Base-by-base conservation (phyloP, 176 grass and related monocot genomes). In the Ensete glaucum region DNA sequence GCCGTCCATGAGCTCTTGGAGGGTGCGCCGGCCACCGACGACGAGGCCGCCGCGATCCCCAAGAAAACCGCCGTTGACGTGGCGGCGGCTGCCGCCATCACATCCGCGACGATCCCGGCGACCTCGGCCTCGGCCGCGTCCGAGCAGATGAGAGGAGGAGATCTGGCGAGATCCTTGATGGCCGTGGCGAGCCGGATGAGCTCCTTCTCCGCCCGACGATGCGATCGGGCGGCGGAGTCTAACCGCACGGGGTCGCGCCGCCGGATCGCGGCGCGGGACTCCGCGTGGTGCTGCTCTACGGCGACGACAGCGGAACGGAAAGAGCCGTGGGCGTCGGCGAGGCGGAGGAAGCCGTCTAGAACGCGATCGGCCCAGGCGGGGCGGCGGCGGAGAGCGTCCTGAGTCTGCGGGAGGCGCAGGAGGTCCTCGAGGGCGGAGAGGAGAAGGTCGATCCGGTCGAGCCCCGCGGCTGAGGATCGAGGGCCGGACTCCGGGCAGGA, bases 241-340 rank as follows among this genome's bases (percentile, higher is more conserved):
- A 88, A 76, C 50, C 81, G 53, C 0, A 17, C 15, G 9, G 60
- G 13, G 67, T 90, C 85, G 22, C 64, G 76, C 8, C 91, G 56
- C 0, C 88, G 83, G 73, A 95, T 71, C 65, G 91, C 85, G 12
- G 88, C 49, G 55, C 79, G 83, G 11, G 73, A 62, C 1, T 92
- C 92, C 11, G 84, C 67, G 0, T 67, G 55, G 64, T 75, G 65
- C 60, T 84, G 72, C 13, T 34, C 77, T 64, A 96, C 62, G 2
- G 79, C 85, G 24, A 84, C 11, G 7, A 72, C 1, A 0, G 73
- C 2, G 73, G 88, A 86, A 70, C 84, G 80, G 79, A 96, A 87
- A 1, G 77, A 75, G 3, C 82, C 85, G 74, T 96, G 82, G 2
- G 82, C 87, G 80, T 96, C 92, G 53, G 86, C 89, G 10, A 92